These are phyloP conservation scores for Effrenium voratum DNA, from an alignment of 73 alveolate species.

Conservation along the genomic window DNA sequence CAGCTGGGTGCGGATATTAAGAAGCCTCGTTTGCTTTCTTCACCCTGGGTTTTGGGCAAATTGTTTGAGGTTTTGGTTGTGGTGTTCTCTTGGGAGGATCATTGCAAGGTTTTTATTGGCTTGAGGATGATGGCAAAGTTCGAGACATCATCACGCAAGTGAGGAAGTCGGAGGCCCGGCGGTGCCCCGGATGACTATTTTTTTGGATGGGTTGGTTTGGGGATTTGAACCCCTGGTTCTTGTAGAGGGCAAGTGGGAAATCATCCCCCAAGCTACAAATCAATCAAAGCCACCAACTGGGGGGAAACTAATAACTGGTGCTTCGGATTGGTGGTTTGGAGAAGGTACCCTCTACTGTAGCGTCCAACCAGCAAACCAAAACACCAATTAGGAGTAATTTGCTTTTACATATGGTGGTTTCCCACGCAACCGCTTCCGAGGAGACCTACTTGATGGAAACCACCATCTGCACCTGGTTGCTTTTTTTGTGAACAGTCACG, in stretches of 20 bases:
- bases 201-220: not conserved
- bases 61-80: not conserved
- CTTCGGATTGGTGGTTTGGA: too few relatives aligned
- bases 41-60: not conserved
- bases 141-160: slow-evolving; percentile 87
- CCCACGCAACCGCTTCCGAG: too few relatives aligned
- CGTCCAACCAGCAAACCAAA: too few relatives aligned
- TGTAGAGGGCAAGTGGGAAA: not conserved
- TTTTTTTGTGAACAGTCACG: not conserved
- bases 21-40: not conserved
- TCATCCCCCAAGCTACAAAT: too few relatives aligned
- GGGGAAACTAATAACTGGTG: too few relatives aligned
- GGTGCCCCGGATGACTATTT: not conserved
- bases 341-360: too few relatives aligned
- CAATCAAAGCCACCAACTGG: too few relatives aligned
- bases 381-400: too few relatives aligned
- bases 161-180: slow-evolving; percentile 64
- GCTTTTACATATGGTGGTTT: too few relatives aligned
- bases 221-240: not conserved
- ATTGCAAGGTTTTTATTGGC: not conserved
- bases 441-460: too few relatives aligned
- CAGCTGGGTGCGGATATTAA: not conserved
- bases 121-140: slow-evolving; percentile 73
- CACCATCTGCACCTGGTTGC: too few relatives aligned
- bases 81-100: not conserved